Evolutionary conservation across 495 filamentous ascomycete species (phyloP).

Genomic region (Entonaema liquescens): DNA sequence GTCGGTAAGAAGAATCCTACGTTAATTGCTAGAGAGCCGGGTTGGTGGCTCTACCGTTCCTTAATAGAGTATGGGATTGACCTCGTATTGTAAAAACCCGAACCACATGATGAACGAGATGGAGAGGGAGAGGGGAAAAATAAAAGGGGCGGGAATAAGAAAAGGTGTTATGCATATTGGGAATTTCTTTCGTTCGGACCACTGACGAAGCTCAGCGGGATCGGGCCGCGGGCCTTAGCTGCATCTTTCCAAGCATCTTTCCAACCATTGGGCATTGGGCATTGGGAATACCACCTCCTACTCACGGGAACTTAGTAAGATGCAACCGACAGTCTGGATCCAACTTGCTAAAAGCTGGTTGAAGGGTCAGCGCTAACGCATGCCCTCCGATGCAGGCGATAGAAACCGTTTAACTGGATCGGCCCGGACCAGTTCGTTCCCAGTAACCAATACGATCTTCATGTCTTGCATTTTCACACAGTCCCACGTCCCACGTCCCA

Average conservation of each 20-base stretch:
- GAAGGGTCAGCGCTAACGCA: slow-evolving; percentile 31
- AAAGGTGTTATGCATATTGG: background rate
- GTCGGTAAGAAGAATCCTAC: slow-evolving; percentile 6
- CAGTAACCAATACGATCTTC: slow-evolving; percentile 21
- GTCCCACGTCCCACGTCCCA: background rate
- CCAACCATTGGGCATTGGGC: no score
- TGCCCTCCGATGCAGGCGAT: slow-evolving; percentile 34
- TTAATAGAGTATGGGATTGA: slow-evolving; percentile 6
- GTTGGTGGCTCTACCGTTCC: slow-evolving; percentile 14
- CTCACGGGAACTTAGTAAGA: slow-evolving; percentile 19
- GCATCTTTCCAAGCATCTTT: background rate
- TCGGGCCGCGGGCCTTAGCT: slow-evolving; percentile 26
- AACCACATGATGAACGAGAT: slow-evolving; percentile 16
- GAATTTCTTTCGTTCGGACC: slow-evolving; percentile 10
- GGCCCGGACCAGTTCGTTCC: slow-evolving; percentile 22
- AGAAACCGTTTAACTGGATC: slow-evolving; percentile 11
- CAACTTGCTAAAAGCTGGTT: slow-evolving; percentile 1
- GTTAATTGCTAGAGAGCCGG: background rate
- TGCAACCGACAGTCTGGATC: slow-evolving; percentile 39
- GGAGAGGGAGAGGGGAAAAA: no score
- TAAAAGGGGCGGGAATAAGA: background rate
- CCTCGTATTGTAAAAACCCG: slow-evolving; percentile 24
- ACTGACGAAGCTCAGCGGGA: slow-evolving; percentile 10
- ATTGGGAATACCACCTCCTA: background rate
- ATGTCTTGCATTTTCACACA: background rate